Conservation (phyloP, 2,329 filamentous ascomycete species). For the Colletotrichum salicis region DNA sequence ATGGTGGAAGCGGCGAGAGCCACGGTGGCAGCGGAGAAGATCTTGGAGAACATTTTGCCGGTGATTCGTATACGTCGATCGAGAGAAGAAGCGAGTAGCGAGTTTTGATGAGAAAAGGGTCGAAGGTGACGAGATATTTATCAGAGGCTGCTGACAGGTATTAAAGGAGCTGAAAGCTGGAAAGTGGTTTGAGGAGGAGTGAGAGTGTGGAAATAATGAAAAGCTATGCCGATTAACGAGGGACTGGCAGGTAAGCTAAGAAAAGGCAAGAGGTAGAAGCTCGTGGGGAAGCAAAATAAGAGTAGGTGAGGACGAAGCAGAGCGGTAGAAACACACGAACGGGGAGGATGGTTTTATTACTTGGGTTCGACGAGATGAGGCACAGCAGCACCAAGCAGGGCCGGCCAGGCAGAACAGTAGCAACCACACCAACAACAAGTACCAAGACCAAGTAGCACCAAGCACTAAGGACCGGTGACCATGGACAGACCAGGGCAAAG, state of each 20-base stretch:
- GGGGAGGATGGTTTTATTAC: conserved; percentile 33
- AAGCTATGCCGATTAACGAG: conserved; percentile 35
- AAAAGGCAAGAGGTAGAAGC: conserved; percentile 17
- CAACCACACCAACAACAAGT: neutral
- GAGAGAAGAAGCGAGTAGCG: neutral
- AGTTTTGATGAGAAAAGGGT: neutral
- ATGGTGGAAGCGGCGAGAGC: conserved; percentile 60
- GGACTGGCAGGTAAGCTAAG: conserved; percentile 28
- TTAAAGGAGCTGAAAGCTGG: conserved; percentile 24
- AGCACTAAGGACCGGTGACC: neutral
- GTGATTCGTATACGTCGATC: neutral
- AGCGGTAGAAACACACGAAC: conserved; percentile 6
- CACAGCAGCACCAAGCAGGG: conserved; percentile 19
- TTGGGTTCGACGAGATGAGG: conserved; percentile 13
- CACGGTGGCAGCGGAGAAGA: conserved; percentile 58
- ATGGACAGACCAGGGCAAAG: neutral
- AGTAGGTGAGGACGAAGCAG: conserved; percentile 22
- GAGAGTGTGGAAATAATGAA: conserved; percentile 30
- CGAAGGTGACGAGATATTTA: conserved; percentile 11
- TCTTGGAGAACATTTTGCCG: conserved; percentile 43
- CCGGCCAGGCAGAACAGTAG: neutral
- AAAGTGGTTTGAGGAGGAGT: conserved; percentile 17
- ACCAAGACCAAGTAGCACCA: neutral
- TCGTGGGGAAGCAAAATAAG: conserved; percentile 24
- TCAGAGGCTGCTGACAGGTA: conserved; percentile 15